Conservation (phyloP, 441 rosid genomes). For the Populus hybrid region DNA sequence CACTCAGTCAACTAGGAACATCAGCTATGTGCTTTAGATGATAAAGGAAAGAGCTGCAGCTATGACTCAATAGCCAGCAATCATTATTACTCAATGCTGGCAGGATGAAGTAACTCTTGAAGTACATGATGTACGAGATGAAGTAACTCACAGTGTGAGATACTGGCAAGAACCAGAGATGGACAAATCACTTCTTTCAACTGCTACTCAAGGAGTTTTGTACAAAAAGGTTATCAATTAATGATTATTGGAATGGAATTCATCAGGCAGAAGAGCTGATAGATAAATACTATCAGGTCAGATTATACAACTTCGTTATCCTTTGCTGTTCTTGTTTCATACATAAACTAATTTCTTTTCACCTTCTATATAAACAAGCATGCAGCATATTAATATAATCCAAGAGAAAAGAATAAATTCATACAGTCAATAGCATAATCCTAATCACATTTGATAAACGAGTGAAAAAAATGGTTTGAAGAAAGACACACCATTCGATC, state of each 20-base stretch:
- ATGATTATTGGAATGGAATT: background rate
- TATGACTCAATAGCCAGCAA: background rate
- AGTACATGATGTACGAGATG: background rate
- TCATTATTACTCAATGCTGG: background rate
- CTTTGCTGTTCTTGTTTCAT: background rate
- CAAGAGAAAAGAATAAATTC: conserved; percentile 4
- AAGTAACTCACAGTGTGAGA: too few species aligned
- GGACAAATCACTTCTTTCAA: background rate
- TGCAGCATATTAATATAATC: background rate
- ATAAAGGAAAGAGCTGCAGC: background rate
- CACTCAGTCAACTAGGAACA: background rate
- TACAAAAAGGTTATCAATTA: background rate
- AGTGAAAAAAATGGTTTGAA: background rate
- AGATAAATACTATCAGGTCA: background rate
- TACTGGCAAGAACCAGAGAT: background rate
- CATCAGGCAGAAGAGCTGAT: background rate
- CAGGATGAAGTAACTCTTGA: background rate
- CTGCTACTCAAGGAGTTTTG: background rate
- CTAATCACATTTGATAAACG: conserved; percentile 16
- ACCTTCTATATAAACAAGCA: background rate
- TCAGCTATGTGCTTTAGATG: background rate
- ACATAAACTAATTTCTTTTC: background rate
- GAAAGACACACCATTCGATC: conserved; percentile 65
- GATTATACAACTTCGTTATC: background rate
- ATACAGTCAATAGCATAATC: conserved; percentile 9